Conservation (phyloP, 1,139 yeast genomes). For the Pneumocystis sp. region DNA sequence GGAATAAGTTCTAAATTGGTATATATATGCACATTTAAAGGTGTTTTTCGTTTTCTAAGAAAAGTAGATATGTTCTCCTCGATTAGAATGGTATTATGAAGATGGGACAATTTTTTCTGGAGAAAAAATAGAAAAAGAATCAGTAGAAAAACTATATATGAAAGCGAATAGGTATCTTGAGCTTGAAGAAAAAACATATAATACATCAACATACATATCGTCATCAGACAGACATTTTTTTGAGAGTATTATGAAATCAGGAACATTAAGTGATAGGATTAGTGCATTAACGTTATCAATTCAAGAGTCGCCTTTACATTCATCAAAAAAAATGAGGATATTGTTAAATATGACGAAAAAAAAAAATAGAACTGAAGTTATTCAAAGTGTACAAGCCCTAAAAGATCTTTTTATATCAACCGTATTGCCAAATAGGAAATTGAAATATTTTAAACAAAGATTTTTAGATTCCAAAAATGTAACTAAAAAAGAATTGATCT, state of each 20-base stretch:
- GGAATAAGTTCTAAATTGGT: background rate
- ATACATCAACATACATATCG: constrained; percentile 56
- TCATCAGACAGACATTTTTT: constrained; percentile 79
- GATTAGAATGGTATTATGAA: background rate
- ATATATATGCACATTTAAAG: background rate
- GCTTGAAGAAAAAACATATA: constrained; percentile 55
- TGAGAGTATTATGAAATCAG: constrained; percentile 74
- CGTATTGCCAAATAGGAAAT: constrained; percentile 67
- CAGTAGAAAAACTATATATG: constrained; percentile 40
- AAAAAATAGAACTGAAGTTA: constrained; percentile 84
- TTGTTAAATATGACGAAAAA: constrained; percentile 67
- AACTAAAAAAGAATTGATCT: constrained; percentile 38
- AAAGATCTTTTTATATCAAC: constrained; percentile 76
- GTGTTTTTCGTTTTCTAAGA: background rate
- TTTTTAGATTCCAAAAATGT: constrained; percentile 28
- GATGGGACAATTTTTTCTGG: background rate
- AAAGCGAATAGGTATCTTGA: constrained; percentile 56
- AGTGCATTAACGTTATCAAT: constrained; percentile 83
- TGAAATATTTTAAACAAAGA: constrained; percentile 64
- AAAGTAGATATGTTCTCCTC: background rate
- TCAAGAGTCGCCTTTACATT: constrained; percentile 91
- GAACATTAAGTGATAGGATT: constrained; percentile 91
- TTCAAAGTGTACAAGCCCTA: constrained; percentile 77
- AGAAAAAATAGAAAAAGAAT: background rate
- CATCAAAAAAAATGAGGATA: constrained; percentile 67